A percentile compares a stretch with the other conserved stretches of the same genome.
phyloP scores from a whole-genome alignment of 1,284 basidiomycete genomes.

The Ceratobasidium sp. region DNA sequence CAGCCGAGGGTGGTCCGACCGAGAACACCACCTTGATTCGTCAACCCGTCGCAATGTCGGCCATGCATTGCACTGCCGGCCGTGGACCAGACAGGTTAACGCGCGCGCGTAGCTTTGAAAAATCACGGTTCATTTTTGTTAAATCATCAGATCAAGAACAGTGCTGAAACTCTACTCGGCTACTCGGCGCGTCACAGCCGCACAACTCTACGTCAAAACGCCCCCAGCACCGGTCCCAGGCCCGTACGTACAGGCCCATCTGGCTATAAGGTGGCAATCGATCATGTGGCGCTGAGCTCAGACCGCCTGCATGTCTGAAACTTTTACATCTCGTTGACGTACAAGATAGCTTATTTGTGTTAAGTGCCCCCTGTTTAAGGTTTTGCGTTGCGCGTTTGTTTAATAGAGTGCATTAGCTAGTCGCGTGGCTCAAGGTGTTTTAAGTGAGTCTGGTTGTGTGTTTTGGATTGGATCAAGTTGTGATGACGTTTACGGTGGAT shows the following conservation, averaged over 20 bases:
- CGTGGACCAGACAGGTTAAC: neutral
- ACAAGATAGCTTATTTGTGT: neutral
- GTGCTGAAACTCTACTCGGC: neutral
- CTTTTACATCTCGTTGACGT: constrained; percentile 4
- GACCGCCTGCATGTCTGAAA: neutral
- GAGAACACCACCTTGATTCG: neutral
- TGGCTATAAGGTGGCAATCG: neutral
- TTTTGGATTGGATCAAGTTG: no score
- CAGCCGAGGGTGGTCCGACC: neutral
- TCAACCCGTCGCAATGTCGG: neutral
- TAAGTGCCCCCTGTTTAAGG: constrained; percentile 6
- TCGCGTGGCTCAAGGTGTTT: neutral
- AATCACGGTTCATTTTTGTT: neutral
- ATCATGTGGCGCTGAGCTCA: neutral
- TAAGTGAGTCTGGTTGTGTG: neutral
- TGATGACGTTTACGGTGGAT: no score
- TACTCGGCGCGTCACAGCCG: neutral
- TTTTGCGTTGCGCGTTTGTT: neutral
- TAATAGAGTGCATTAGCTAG: neutral
- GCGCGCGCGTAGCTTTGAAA: constrained; percentile 2
- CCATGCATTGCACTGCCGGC: neutral
- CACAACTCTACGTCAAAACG: constrained; percentile 1
- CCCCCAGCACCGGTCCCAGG: neutral
- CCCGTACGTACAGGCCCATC: neutral
- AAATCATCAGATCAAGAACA: neutral